Evolutionary conservation across 2,329 filamentous ascomycete genomes (phyloP), one percentile per base, ranked within the genome.

Genomic region (Aspergillus nomiae): DNA sequence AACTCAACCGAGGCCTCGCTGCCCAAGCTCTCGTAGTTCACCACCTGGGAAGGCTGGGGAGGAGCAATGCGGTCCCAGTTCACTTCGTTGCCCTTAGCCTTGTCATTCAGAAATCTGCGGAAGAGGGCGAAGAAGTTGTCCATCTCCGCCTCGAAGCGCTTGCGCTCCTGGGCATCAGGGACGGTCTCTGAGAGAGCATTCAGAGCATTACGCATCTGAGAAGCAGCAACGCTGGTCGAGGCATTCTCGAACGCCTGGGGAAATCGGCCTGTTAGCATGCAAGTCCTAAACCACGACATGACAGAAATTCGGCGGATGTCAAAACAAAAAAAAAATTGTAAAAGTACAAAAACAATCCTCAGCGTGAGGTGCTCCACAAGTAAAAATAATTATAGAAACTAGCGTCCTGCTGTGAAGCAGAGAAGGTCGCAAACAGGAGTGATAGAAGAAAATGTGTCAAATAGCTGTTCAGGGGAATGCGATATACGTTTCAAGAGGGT

Each of bases 51-150:
- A 73, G 91, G 89, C 72, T 95, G 94, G 62, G 95, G 95, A 70
- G 95, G 95, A 60, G 92, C 90, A 79, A 99, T 99, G 76, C 93
- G 92, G 69, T 96, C 93, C 95, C 95, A 99, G 80, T 97, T 92
- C 87, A 95, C 88, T 58, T 89, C 89, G 79, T 95, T 97, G 80
- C 94, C 94, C 89, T 98, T 98, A 77, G 95, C 94, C 86, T 97
- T 97, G 85, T 98, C 95, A 79, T 97, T 97, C 68, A 99, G 85
- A 83, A 97, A 99, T 82, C 95, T 89, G 77, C 95, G 91, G 90
- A 99, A 99, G 66, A 99, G 90, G 65, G 93, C 90, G 78, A 99
- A 99, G 87, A 99, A 99, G 89, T 99, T 99, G 88, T 99, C 95
- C 94, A 97, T 98, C 84, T 99, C 94, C 5, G 94, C 96, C 84